Percentiles rank a stretch among this genome's conserved stretches.
Evolutionary conservation across 2,329 filamentous ascomycete genomes (phyloP).

Genomic region (Talaromyces funiculosus): DNA sequence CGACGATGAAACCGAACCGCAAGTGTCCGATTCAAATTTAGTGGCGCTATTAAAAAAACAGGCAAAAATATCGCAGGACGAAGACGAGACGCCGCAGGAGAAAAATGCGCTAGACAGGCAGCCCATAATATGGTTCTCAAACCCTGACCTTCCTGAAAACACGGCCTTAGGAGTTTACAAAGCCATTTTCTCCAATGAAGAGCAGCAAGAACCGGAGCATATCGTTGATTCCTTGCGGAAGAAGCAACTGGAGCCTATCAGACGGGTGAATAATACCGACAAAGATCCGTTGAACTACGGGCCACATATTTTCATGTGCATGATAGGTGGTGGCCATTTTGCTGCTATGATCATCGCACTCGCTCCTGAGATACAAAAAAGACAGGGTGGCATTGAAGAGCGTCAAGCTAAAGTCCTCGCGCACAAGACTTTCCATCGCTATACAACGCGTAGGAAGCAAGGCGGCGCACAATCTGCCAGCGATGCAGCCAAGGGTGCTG

Average conservation of each 20-base stretch:
- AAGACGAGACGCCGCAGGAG: slow-evolving; percentile 43
- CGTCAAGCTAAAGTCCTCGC: slow-evolving; percentile 81
- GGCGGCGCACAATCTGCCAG: slow-evolving; percentile 92
- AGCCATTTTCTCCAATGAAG: slow-evolving; percentile 67
- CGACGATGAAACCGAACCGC: slow-evolving; percentile 53
- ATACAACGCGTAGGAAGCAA: slow-evolving; percentile 93
- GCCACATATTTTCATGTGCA: slow-evolving; percentile 90
- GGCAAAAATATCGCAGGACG: slow-evolving; percentile 24
- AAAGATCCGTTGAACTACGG: slow-evolving; percentile 40
- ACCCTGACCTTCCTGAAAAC: slow-evolving; percentile 67
- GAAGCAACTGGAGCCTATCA: slow-evolving; percentile 68
- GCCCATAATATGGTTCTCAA: slow-evolving; percentile 81
- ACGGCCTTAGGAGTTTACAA: slow-evolving; percentile 81
- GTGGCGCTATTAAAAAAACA: slow-evolving; percentile 51
- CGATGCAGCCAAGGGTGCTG: slow-evolving; percentile 87
- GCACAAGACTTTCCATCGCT: slow-evolving; percentile 96
- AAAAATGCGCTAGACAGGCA: slow-evolving; percentile 58
- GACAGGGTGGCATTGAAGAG: slow-evolving; percentile 65
- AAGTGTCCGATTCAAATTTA: slow-evolving; percentile 50
- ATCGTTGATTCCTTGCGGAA: slow-evolving; percentile 64
- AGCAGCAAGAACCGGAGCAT: slow-evolving; percentile 59
- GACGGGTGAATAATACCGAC: slow-evolving; percentile 26
- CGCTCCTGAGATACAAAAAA: slow-evolving; percentile 70
- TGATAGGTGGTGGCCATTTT: slow-evolving; percentile 98
- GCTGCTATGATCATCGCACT: slow-evolving; percentile 93